Evolutionary conservation across 2,329 filamentous ascomycete genomes (phyloP).

Genomic region (Cladosporium sp.): DNA sequence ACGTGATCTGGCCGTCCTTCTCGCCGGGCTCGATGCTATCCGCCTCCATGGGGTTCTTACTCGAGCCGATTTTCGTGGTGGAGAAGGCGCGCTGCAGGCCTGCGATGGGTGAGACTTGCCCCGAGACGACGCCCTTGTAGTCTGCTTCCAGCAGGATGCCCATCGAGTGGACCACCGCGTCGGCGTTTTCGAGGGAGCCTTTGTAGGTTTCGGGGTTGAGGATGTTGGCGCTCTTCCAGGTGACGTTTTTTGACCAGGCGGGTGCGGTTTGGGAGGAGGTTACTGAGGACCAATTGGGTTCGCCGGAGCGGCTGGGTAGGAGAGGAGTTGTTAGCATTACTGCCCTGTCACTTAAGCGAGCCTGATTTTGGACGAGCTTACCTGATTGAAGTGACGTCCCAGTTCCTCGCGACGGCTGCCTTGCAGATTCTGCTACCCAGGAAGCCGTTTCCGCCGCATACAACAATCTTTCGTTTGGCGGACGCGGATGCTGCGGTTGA

Average conservation of each 20-base stretch:
- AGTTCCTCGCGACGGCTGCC: constrained; percentile 79
- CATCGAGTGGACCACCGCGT: constrained; percentile 91
- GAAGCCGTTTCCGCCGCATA: constrained; percentile 93
- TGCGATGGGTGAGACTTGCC: constrained; percentile 76
- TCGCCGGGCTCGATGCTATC: constrained; percentile 65
- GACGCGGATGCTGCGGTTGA: constrained; percentile 17
- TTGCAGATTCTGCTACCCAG: constrained; percentile 85
- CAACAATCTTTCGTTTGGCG: constrained; percentile 60
- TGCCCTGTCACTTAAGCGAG: background rate
- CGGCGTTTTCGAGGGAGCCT: constrained; percentile 71
- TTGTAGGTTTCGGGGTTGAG: constrained; percentile 80
- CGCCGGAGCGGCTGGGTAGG: constrained; percentile 74
- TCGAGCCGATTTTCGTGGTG: constrained; percentile 60
- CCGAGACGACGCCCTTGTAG: constrained; percentile 89
- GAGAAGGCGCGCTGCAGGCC: constrained; percentile 81
- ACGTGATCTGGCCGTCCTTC: constrained; percentile 77
- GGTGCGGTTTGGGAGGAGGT: constrained; percentile 72
- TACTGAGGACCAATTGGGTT: constrained; percentile 80
- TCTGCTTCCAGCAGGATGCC: constrained; percentile 95
- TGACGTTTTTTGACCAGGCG: constrained; percentile 77
- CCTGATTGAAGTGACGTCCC: constrained; percentile 93
- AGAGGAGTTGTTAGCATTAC: background rate
- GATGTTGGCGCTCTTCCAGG: constrained; percentile 87
- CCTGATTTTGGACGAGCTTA: constrained; percentile 43
- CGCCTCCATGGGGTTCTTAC: constrained; percentile 68